Evolutionary conservation across 371 early-diverging fungal genomes (phyloP).

Genomic region (Globomyces sp.): DNA sequence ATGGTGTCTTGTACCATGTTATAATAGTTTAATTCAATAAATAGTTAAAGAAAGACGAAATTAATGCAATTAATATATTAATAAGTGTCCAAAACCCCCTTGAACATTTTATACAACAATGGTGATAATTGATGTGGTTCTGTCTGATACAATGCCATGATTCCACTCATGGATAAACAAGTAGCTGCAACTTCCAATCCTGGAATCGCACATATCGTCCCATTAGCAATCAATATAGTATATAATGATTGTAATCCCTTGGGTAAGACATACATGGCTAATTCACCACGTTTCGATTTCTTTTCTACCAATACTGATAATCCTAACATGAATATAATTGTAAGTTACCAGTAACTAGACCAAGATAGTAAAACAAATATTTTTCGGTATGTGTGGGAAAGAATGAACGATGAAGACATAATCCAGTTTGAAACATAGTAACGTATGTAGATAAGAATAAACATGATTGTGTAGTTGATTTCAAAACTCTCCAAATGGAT

Average conservation of each 20-base stretch:
- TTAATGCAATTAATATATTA: conserved; percentile 8
- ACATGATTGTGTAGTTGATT: conserved; percentile 23
- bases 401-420: conserved; percentile 27
- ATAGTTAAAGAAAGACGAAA: no score
- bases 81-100: conserved; percentile 29
- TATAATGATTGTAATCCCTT: conserved; percentile 42
- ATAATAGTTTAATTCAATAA: no score
- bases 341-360: neutral
- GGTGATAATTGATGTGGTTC: conserved; percentile 42
- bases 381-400: conserved; percentile 7
- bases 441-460: conserved; percentile 29
- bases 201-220: conserved; percentile 31
- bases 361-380: conserved; percentile 15
- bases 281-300: conserved; percentile 31
- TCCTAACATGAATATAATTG: neutral
- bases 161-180: conserved; percentile 7
- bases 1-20: no score
- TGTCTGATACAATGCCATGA: conserved; percentile 32
- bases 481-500: conserved; percentile 13
- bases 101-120: conserved; percentile 39
- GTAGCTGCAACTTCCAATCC: conserved; percentile 34
- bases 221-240: conserved; percentile 32
- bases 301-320: conserved; percentile 25
- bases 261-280: conserved; percentile 53
- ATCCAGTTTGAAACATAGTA: conserved; percentile 22